Base-by-base conservation (phyloP, 2,329 filamentous ascomycete species). In the Pseudogymnoascus sp. region DNA sequence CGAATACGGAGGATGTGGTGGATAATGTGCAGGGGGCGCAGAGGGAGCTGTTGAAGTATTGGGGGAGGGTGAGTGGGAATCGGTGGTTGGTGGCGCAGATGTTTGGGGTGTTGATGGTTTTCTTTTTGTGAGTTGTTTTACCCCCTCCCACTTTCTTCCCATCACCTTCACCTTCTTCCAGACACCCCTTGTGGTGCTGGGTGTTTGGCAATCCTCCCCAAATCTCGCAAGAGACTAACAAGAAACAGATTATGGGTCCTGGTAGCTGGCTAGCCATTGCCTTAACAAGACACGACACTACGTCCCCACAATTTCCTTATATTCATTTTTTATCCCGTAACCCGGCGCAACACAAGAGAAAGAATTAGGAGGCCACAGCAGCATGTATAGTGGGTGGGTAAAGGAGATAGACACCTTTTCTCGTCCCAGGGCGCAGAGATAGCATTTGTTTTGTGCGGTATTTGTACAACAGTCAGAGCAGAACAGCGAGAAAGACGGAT, bases 11-110 rank as follows among this genome's bases (percentile, higher is more conserved):
- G 72, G 93, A 97, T 70, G 91, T 99, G 5, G 93, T 99, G 62
- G 93, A 98, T 72, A 99, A 99, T 70, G 93, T 99, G n/a, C 86
- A 96, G 72, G 95, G 95, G 16, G 95, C 95, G 5, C 95, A 99
- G 74, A 84, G 93, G 66, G 93, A 99, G 77, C 75, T 99, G 72
- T 85, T 99, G 78, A 97, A 97, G 76, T 99, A 98, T 77, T 99
- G 95, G 93, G 89, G 86, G 28, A 84, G 93, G 41, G 93, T 98
- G 28, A 95, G 91, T 63, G 91, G 93, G 66, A 99, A 99, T 78
- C 84, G 95, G 67, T 98, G 93, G 95, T 79, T 99, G 67, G 88
- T 98, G 70, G 92, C 92, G 46, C 90, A 89, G 79, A 89, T 90
- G 87, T 89, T 89, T 76, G 87, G 93, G 65, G 91, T 97, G 60